Percentiles rank a stretch among this genome's conserved stretches.
phyloP scores from a whole-genome alignment of 352 stramenopile species.

The Pythium monospermum region DNA sequence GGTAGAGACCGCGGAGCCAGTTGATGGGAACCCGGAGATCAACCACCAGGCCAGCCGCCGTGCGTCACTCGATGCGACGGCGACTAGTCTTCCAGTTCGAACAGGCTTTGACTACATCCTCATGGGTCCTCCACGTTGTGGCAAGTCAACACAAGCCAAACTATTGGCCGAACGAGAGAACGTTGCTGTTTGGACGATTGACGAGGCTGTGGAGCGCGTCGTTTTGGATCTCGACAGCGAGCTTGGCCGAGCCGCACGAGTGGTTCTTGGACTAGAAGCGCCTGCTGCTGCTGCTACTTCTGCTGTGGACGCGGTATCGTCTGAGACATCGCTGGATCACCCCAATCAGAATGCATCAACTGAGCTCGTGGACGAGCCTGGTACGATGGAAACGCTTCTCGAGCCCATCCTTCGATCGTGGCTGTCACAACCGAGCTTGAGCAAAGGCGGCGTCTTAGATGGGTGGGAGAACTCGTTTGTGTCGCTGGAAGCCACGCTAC shows the following conservation, averaged over 20 bases:
- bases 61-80: too few relatives aligned
- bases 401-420: constrained; percentile 58
- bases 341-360: too few relatives aligned
- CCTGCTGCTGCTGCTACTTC: background rate
- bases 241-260: constrained; percentile 36
- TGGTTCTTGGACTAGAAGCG: constrained; percentile 7
- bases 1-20: background rate
- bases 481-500: constrained; percentile 29
- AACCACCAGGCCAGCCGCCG: background rate
- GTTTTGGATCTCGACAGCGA: constrained; percentile 25
- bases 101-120: constrained; percentile 77
- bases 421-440: constrained; percentile 53
- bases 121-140: constrained; percentile 65
- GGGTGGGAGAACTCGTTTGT: constrained; percentile 60
- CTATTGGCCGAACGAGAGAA: constrained; percentile 74
- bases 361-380: too few relatives aligned
- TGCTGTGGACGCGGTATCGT: too few relatives aligned
- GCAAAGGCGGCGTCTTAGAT: constrained; percentile 67
- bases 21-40: background rate
- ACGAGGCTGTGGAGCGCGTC: constrained; percentile 47
- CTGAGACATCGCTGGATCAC: too few relatives aligned
- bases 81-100: too few relatives aligned
- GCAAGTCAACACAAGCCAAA: constrained; percentile 75
- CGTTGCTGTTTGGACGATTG: constrained; percentile 62
- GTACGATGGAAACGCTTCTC: constrained; percentile 42